These are phyloP conservation scores for Debaryomyces castellii DNA, from an alignment of 805 yeast genomes.

Conservation along the genomic window DNA sequence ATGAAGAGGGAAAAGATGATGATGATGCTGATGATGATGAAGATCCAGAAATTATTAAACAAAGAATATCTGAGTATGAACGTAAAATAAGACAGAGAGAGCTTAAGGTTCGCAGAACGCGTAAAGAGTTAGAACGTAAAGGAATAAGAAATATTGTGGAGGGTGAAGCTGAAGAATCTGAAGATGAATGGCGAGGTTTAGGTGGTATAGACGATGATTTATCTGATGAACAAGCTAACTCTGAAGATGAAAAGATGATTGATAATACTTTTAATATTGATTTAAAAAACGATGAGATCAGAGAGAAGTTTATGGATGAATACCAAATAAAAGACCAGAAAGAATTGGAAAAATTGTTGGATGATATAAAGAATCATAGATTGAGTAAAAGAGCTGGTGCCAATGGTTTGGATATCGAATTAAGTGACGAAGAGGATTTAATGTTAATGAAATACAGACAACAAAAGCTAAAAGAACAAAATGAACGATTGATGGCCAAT, in stretches of 20 bases:
- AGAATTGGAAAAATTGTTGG: constrained; percentile 63
- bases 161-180: constrained; percentile 85
- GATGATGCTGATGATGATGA: constrained; percentile 23
- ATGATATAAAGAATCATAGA: constrained; percentile 72
- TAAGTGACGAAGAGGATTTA: constrained; percentile 76
- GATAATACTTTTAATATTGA: constrained; percentile 65
- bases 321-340: constrained; percentile 61
- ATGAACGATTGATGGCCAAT: constrained; percentile 47
- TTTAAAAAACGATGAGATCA: constrained; percentile 57
- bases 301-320: constrained; percentile 57
- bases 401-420: constrained; percentile 57
- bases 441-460: constrained; percentile 46
- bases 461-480: constrained; percentile 46
- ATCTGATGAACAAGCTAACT: constrained; percentile 57
- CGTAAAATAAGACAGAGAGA: constrained; percentile 36
- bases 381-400: constrained; percentile 57
- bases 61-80: constrained; percentile 37
- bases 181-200: constrained; percentile 82
- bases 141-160: constrained; percentile 66
- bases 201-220: constrained; percentile 71
- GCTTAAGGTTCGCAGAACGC: constrained; percentile 28
- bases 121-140: constrained; percentile 54
- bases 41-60: constrained; percentile 21
- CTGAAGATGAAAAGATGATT: constrained; percentile 76
- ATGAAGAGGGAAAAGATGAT: constrained; percentile 12